These are phyloP conservation scores for Fusarium verrucosum DNA, from an alignment of 2,329 filamentous ascomycete genomes.

Conservation along the genomic window DNA sequence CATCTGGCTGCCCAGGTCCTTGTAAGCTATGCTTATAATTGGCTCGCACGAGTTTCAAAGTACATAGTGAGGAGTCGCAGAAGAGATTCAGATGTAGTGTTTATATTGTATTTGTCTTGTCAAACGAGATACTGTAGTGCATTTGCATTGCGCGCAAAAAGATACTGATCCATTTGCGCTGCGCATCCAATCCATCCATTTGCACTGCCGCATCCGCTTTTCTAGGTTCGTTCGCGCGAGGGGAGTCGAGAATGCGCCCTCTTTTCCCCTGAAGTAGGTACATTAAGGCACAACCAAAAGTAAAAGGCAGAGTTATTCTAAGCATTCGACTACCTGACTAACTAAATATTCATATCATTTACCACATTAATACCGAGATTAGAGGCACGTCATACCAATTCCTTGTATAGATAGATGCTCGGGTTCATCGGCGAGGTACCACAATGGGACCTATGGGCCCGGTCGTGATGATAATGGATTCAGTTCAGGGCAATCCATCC, in stretches of 20 bases:
- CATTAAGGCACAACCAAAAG: slow-evolving; percentile 8
- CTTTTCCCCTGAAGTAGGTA: slow-evolving; percentile 24
- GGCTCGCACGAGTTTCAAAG: slow-evolving; percentile 29
- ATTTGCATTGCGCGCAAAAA: slow-evolving; percentile 27
- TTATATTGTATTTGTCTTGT: slow-evolving; percentile 2
- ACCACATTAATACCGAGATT: slow-evolving; percentile 16
- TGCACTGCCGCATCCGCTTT: slow-evolving; percentile 39
- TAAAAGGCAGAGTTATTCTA: slow-evolving; percentile 3
- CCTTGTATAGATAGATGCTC: slow-evolving; percentile 14
- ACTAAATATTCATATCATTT: background rate
- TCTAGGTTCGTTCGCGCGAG: slow-evolving; percentile 30
- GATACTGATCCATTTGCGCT: slow-evolving; percentile 19
- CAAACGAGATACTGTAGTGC: background rate
- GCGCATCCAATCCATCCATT: background rate
- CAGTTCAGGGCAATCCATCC: slow-evolving; percentile 34
- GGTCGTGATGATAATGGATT: slow-evolving; percentile 22
- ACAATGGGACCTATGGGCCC: slow-evolving; percentile 32
- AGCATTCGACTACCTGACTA: background rate
- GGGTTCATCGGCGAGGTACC: slow-evolving; percentile 28
- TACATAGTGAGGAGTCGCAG: slow-evolving; percentile 12
- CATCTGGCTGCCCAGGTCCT: slow-evolving; percentile 34
- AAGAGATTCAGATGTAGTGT: slow-evolving; percentile 1
- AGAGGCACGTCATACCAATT: slow-evolving; percentile 14
- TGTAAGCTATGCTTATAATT: slow-evolving; percentile 31
- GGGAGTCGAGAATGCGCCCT: slow-evolving; percentile 34